These are phyloP conservation scores for Echinosophora koreensis DNA, from an alignment of 306 rosid genomes.

Conservation along the genomic window DNA sequence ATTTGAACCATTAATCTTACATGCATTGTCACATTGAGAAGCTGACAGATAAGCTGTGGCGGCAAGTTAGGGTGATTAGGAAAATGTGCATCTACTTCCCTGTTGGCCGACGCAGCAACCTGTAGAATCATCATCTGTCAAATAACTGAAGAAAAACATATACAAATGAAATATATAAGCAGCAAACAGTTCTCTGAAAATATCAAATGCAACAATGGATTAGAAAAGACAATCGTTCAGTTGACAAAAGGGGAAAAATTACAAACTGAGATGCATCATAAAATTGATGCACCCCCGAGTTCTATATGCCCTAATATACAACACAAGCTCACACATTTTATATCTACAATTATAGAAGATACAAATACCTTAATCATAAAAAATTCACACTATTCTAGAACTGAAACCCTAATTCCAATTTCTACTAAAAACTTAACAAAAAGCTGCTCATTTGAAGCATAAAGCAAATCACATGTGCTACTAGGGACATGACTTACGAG, in stretches of 20 bases:
- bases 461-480: constrained; percentile 1
- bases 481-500: too few relatives aligned
- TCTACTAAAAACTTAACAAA: too few relatives aligned
- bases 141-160: constrained; percentile 1
- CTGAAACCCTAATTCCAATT: not conserved
- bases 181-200: constrained; percentile 2
- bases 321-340: not conserved
- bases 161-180: constrained; percentile 30
- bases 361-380: not conserved
- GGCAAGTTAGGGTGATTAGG: constrained; percentile 1
- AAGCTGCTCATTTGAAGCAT: too few relatives aligned
- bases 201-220: constrained; percentile 4
- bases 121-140: constrained; percentile 45
- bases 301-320: constrained; percentile 4
- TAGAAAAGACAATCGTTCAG: constrained; percentile 6
- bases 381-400: constrained; percentile 14
- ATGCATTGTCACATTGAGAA: too few relatives aligned
- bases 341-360: not conserved
- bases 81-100: constrained; percentile 77
- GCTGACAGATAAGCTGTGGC: too few relatives aligned
- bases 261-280: constrained; percentile 2
- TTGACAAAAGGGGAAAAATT: not conserved
- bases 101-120: constrained; percentile 80
- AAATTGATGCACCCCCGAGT: not conserved
- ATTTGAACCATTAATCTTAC: too few relatives aligned